These are phyloP conservation scores for Suillus subalutaceus DNA, from an alignment of 768 basidiomycete genomes.

Conservation along the genomic window DNA sequence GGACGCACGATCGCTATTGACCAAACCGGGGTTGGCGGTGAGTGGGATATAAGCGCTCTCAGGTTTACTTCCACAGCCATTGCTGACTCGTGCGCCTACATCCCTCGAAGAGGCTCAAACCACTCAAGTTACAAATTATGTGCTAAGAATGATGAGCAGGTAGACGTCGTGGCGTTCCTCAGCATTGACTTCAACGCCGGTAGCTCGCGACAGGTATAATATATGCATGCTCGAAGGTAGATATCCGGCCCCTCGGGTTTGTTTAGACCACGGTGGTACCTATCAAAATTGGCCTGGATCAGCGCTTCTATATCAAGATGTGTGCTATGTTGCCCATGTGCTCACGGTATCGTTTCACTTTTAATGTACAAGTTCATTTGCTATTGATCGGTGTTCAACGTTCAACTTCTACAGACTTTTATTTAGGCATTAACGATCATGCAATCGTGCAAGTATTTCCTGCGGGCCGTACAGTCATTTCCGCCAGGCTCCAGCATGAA, in stretches of 20 bases:
- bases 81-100: neutral
- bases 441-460: neutral
- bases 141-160: neutral
- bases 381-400: neutral
- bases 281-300: neutral
- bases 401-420: neutral
- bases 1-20: neutral
- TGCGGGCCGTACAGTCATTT: neutral
- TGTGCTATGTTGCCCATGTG: neutral
- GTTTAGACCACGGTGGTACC: neutral
- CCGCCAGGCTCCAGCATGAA: neutral
- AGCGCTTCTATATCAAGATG: neutral
- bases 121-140: neutral
- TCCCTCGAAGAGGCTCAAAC: neutral
- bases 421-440: neutral
- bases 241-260: neutral
- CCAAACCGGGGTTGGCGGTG: neutral
- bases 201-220: neutral
- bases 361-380: neutral
- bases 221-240: neutral
- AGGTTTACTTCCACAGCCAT: neutral
- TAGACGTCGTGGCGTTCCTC: neutral
- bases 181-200: neutral
- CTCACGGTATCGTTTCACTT: neutral
- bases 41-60: neutral